Base-by-base conservation (phyloP, 768 basidiomycete species). In the Sporobolomyces phaffii region DNA sequence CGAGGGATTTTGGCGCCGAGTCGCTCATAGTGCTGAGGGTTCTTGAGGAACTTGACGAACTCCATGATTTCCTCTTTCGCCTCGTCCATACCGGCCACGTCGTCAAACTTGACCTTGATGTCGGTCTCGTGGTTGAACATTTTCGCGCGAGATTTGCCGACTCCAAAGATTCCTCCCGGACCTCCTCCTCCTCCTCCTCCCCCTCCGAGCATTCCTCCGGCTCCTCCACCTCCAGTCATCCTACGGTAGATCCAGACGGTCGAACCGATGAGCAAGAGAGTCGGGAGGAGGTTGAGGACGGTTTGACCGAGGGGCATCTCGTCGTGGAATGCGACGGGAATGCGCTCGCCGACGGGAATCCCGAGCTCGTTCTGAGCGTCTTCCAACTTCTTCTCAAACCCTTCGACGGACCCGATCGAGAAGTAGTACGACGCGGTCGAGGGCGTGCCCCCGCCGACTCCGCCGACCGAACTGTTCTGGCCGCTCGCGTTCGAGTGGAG, bases 21-120 rank as follows among this genome's bases (percentile, higher is more conserved):
- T 72, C 86, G 90, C 80, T 97, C 90, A 80, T 96, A 99, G 77
- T 87, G 88, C 34, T 85, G 80, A 17, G 96, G 96, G 63, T 98
- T 89, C 80, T 97, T 97, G 75, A 99, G 81, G 81, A 99, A 98
- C 74, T 96, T 93, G 77, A 99, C 96, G 73, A 98, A 99, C 77
- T 99, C 96, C 90, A 98, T 94, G 74, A 99, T 94, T 80, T 99
- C 96, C 81, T 93, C 90, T 82, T 99, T 99, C 48, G 93, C 96
- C 79, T 99, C 96, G 79, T 99, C 96, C 94, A 98, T 98, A 41
- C 96, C 96, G 18, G 96, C 96, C 22, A 99, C 66, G 76, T 99
- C 92, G 80, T 86, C 86, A 81, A 99, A 99, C 77, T 89, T 89
- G 75, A 88, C 86, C 77, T 86, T 88, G 76, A 98, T 87, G 58